phyloP scores from a whole-genome alignment of 129 eudicot species.

The Saussurea involucrata region DNA sequence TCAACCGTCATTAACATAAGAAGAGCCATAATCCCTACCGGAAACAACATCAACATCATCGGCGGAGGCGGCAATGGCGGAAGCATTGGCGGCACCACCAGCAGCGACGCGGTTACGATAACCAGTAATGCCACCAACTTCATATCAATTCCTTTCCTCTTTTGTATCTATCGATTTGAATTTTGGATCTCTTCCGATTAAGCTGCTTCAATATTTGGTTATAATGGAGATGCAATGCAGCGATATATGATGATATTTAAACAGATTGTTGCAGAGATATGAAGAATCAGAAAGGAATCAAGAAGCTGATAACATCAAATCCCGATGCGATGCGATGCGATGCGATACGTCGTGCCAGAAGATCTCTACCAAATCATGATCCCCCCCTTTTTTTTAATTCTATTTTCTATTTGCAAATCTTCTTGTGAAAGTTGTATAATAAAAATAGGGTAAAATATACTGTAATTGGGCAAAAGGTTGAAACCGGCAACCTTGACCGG shows the following conservation, averaged over 20 bases:
- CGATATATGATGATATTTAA: constrained; percentile 21
- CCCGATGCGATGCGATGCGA: constrained; percentile 39
- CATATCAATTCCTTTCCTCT: not conserved
- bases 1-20: constrained; percentile 42
- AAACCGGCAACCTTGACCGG: too few species aligned
- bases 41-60: constrained; percentile 53
- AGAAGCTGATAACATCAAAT: constrained; percentile 37
- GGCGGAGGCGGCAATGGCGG: constrained; percentile 70
- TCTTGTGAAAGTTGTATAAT: too few species aligned
- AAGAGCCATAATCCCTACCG: constrained; percentile 56
- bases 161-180: not conserved
- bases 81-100: constrained; percentile 49
- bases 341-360: constrained; percentile 35
- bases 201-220: not conserved
- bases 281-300: constrained; percentile 22
- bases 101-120: constrained; percentile 34
- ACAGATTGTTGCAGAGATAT: not conserved
- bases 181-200: not conserved
- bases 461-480: too few species aligned
- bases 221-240: not conserved
- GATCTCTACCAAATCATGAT: constrained; percentile 26
- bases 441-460: too few species aligned
- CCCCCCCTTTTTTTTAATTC: not conserved
- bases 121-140: constrained; percentile 28
- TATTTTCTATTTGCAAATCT: constrained; percentile 17